Evolutionary conservation across 2,329 filamentous ascomycete species (phyloP), one percentile per base, ranked within the genome.

Genomic region (Aspergillus clavatus): DNA sequence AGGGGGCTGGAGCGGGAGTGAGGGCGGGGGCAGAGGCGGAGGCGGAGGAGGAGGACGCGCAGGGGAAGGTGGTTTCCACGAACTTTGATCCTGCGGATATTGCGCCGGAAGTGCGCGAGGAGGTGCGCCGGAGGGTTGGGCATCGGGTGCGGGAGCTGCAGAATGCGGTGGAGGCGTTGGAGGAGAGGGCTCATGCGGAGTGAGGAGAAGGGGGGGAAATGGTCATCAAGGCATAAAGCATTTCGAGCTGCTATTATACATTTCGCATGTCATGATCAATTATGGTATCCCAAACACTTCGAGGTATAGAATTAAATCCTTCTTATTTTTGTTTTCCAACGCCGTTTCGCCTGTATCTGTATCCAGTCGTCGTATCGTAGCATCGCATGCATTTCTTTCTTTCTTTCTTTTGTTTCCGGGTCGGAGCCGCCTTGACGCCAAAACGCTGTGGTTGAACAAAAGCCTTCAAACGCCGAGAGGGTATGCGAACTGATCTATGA

Each of bases 131-230:
- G 51, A 60, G 72, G 48, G 62, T 76, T 53, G 72, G 69, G 12
- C 65, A 69, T 51, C 58, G 72, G 56, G 60, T 76, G 43, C 59
- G 72, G 54, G 72, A 76, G 59, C 63, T 75, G 61, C 65, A 66
- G 51, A 65, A 61, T 63, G 73, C 70, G 16, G 67, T 75, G 43
- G 54, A 64, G 55, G 55, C 47, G 12, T 58, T 75, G 53, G 71
- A 75, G 57, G 61, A 66, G 50, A 65, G 60, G 56, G 70, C 65
- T 16, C 43, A 53, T 38, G 63, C 61, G 43, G 65, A 72, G 6
- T 33, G 45, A 22, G 12, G 24, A 23, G 12, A 2, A 11, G 19
- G 4, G 14, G 14, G 23, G 29, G 38, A 19, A 12, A 12, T 45
- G 27, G 27, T 35, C 18, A 35, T 21, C n/a, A 28, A n/a, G 19